These are phyloP conservation scores for Cyclocybe cylindracea DNA, from an alignment of 768 basidiomycete species.

Conservation along the genomic window DNA sequence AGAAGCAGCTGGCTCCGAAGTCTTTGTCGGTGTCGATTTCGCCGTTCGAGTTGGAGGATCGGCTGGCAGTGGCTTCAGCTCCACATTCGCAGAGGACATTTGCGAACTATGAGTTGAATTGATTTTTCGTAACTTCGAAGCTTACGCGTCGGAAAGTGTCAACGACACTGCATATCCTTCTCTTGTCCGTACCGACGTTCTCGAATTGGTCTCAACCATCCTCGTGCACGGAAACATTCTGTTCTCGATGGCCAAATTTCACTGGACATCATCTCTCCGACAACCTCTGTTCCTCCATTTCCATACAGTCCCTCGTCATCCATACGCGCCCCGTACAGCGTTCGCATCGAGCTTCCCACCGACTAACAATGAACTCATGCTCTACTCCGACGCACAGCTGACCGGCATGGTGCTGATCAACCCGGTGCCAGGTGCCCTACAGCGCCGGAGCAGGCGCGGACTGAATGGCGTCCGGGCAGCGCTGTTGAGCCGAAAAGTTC, in stretches of 20 bases:
- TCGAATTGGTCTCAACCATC: conserved; percentile 61
- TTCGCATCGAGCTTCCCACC: conserved; percentile 46
- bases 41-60: conserved; percentile 44
- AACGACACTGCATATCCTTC: conserved; percentile 41
- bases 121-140: conserved; percentile 5
- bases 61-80: conserved; percentile 34
- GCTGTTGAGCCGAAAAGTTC: conserved; percentile 48
- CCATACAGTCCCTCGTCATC: conserved; percentile 6
- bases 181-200: conserved; percentile 49
- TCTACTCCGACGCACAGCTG: conserved; percentile 86
- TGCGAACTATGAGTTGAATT: conserved; percentile 20
- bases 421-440: conserved; percentile 39
- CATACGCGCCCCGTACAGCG: conserved; percentile 34
- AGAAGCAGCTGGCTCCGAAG: conserved; percentile 49
- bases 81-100: conserved; percentile 29
- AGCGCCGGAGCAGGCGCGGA: conserved; percentile 44
- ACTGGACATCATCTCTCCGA: too few relatives aligned
- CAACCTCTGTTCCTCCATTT: background rate
- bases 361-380: conserved; percentile 65
- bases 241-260: conserved; percentile 50
- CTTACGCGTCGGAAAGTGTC: conserved; percentile 22
- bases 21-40: conserved; percentile 70
- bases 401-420: conserved; percentile 65
- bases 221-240: conserved; percentile 78
- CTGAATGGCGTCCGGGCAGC: conserved; percentile 50